Base-by-base conservation (phyloP, 768 basidiomycete genomes). In the Infundibulicybe gibba region DNA sequence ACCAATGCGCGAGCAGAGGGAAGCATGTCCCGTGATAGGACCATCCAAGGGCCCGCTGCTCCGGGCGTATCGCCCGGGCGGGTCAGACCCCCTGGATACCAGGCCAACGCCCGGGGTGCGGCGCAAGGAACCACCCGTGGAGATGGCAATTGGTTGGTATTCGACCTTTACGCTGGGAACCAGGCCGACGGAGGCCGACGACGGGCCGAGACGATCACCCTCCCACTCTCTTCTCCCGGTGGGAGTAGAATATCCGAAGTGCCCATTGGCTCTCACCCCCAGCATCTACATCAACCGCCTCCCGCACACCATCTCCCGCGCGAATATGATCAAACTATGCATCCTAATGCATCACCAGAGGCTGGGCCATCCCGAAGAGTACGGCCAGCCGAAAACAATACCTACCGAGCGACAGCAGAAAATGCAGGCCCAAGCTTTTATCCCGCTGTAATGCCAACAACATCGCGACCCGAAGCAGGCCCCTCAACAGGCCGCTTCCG, bases 141-240 rank as follows among this genome's bases (percentile, higher is more conserved):
- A 1, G 31, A 38, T 39, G 43, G 43, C 15, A 39, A 32, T 34
- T 49, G 43, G 16, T 10, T 43, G 35, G 33, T 30, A 10, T 45
- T 45, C 5, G 49, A 49, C 2, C 19, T 41, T 25, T 45, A 39
- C 31, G 38, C 41, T 12, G 41, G 25, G 3, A 25, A 25, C 25
- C 25, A 35, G 9, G 19, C 32, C 15, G 43, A 33, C 32, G 49
- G 43, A 19, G 40, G 40, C 11, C 16, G 49, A 25, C 30, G 49
- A 39, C 43, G 49, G 14, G 49, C 49, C 8, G 49, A 49, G 43
- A 49, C 49, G 2, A 43, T 49, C 11, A 45, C 49, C 25, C 8
- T 25, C 8, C 25, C 25, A 25, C 25, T 25, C 25, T 25, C 25
- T 25, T 25, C 25, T 25, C 25, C 25, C 3, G 25, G 25, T 25